Evolutionary conservation across 1,284 basidiomycete species (phyloP), one percentile per base, ranked within the genome.

Genomic region (Ceratobasidium sp.): DNA sequence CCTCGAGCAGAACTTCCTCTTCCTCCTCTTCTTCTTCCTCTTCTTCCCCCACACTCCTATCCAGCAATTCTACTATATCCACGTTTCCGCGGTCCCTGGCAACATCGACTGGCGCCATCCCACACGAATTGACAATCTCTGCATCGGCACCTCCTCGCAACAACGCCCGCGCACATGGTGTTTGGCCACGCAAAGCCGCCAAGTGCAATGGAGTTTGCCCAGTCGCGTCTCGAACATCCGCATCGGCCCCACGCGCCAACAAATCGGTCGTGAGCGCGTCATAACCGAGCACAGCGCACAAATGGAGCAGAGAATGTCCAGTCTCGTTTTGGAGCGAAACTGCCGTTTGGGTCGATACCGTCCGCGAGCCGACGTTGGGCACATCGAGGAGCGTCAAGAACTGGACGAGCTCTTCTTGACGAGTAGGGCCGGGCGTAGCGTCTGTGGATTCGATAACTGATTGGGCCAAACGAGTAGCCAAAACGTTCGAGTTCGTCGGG

Each of bases 171-270:
- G 88, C 87, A 78, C 93, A 94, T 10, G 86, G 84, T 53, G 84
- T 81, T 23, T 91, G 89, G 28, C 87, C 87, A 21, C 85, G 85
- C 50, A 96, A 82, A 0, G 89, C 91, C 16, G 96, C 93, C 78
- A 97, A 91, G 79, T 97, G 94, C 43, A 98, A 83, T 0, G 97
- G 89, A 0, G 96, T 98, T 78, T 87, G 95, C 5, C 97, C 97
- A 79, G 95, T 97, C 74, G 87, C 85, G 80, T 99, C 97, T 71
- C 93, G 89, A 1, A 87, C 86, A 79, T 98, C 94, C 57, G 96
- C 77, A 76, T 96, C 92, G 36, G 91, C 89, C 16, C 87, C 89
- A 62, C 88, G 90, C 0, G 84, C 80, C 62, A 97, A 82, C 61
- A 99, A 84, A 78, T 92, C 92, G 45, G 84, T 80, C 10, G 90